Base-by-base conservation (phyloP, 2,329 filamentous ascomycete genomes). In the Colletotrichum sp. region DNA sequence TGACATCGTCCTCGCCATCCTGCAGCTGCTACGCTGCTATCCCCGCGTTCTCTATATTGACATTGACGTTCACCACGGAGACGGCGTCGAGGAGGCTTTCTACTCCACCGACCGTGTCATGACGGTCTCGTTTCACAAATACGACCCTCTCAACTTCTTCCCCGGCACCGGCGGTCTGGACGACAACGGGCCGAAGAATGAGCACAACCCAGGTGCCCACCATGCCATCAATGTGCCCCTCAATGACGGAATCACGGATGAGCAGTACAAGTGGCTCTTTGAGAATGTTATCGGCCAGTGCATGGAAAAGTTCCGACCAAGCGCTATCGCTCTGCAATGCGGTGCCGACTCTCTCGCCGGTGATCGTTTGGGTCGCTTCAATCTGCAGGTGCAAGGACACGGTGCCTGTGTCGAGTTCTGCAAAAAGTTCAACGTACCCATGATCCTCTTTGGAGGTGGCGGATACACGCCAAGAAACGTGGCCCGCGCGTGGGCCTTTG, bases 391-490 rank as follows among this genome's bases (percentile, higher is more conserved):
- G 76, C 93, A 95, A 83, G 96, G 96, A 16, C 97, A 99, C 85
- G 96, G 96, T 69, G 93, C 94, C 78, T 99, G 97, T 83, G 95
- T 98, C 74, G 92, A 93, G 66, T 98, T 94, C 81, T 95, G 96
- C 84, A 99, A 99, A 85, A 91, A 89, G 63, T 92, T 96, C 78
- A 89, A 91, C 8, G 88, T 98, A 2, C 97, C 97, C 4, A 90
- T 99, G 77, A 92, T 99, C 66, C 92, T 99, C 71, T 95, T 99
- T 74, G 97, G 97, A 60, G 97, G 97, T 52, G 97, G 97, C 72
- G 97, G 97, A 32, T 99, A 99, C 85, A 99, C 97, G 16, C 96
- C 97, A 7, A 92, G 96, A 78, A 99, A 99, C 81, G 97, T 99
- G 8, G 97, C 97, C 57, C 94, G 97, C 70, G 96, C 96, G 34